Evolutionary conservation across 805 yeast genomes (phyloP).

Genomic region (Metschnikowia corniflorae): DNA sequence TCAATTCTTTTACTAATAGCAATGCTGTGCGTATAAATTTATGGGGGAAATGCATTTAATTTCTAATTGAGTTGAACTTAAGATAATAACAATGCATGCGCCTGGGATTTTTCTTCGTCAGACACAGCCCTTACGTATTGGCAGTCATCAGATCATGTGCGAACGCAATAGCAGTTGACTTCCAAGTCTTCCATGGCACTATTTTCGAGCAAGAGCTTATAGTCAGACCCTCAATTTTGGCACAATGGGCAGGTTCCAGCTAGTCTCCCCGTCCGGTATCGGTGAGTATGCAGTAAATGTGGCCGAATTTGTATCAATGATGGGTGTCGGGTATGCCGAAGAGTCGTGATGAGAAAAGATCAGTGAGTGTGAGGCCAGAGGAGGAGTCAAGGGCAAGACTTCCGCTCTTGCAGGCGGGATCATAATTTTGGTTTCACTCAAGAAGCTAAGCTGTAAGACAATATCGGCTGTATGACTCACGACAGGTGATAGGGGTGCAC

Average conservation of each 20-base stretch:
- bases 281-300: conserved; percentile 15
- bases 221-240: conserved; percentile 11
- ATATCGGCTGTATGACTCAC: conserved; percentile 16
- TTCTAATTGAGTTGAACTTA: too few species aligned
- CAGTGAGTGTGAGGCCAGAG: conserved; percentile 40
- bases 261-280: conserved; percentile 11
- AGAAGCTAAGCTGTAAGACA: conserved; percentile 9
- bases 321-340: conserved; percentile 19
- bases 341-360: conserved; percentile 27
- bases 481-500: conserved; percentile 11
- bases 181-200: too few species aligned
- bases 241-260: conserved; percentile 18
- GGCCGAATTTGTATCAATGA: conserved; percentile 10
- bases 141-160: too few species aligned
- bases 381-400: conserved; percentile 35
- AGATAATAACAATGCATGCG: too few species aligned
- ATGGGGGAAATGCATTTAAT: too few species aligned
- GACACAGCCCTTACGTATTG: too few species aligned
- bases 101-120: too few species aligned
- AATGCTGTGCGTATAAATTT: too few species aligned
- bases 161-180: too few species aligned
- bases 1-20: too few species aligned
- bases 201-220: too few species aligned
- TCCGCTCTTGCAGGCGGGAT: conserved; percentile 8
- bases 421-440: conserved; percentile 3